Evolutionary conservation across 2,329 filamentous ascomycete genomes (phyloP).

Genomic region (Anthostomella pinea): DNA sequence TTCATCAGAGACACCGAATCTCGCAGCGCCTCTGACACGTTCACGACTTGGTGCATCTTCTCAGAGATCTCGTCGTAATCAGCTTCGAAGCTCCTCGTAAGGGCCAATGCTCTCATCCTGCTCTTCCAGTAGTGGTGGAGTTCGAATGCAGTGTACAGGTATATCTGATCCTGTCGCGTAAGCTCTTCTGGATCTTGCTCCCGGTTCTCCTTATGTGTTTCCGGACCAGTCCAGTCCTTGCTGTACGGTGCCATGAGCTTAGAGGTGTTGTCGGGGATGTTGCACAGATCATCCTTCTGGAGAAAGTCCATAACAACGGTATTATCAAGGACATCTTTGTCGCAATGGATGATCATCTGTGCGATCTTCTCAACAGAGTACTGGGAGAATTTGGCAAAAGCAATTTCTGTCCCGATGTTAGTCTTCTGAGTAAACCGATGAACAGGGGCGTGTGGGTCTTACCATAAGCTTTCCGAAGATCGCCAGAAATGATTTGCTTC

Average conservation of each 20-base stretch:
- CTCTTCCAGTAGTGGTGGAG: constrained; percentile 98
- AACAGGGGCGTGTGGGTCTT: constrained; percentile 38
- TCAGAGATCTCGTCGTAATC: constrained; percentile 91
- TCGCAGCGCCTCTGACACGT: constrained; percentile 82
- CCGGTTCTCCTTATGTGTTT: constrained; percentile 71
- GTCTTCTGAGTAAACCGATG: constrained; percentile 13
- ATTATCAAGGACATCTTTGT: constrained; percentile 84
- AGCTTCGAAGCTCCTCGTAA: constrained; percentile 78
- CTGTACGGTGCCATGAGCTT: constrained; percentile 95
- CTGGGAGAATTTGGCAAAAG: constrained; percentile 89
- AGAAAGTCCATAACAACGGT: constrained; percentile 94
- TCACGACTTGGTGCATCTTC: constrained; percentile 82
- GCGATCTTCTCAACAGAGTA: constrained; percentile 79
- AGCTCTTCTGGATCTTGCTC: constrained; percentile 87
- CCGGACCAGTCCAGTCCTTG: constrained; percentile 91
- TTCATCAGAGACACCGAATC: constrained; percentile 95
- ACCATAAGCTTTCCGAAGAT: constrained; percentile 85
- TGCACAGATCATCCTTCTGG: constrained; percentile 88
- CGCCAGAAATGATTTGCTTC: constrained; percentile 92
- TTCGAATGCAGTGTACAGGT: constrained; percentile 88
- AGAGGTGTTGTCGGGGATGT: constrained; percentile 82
- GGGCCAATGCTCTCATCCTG: constrained; percentile 83
- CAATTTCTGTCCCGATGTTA: constrained; percentile 63
- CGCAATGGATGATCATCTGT: constrained; percentile 93
- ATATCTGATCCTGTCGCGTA: constrained; percentile 93